phyloP scores from a whole-genome alignment of 805 yeast species.

The Geotrichum ghanense region DNA sequence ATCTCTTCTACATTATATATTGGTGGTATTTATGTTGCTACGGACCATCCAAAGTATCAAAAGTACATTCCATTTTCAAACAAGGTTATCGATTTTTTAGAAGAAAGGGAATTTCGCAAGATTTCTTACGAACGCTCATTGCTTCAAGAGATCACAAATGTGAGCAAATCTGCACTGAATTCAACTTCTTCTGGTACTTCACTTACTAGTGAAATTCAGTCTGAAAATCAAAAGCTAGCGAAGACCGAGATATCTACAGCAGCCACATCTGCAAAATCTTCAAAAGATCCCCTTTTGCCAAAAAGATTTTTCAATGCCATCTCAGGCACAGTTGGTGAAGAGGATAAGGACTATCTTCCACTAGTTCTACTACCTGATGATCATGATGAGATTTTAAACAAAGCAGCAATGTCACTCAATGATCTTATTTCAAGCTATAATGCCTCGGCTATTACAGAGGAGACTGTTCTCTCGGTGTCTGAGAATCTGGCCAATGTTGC shows the following conservation, averaged over 20 bases:
- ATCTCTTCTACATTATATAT: not conserved
- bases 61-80: constrained; percentile 13
- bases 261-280: not conserved
- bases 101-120: constrained; percentile 10
- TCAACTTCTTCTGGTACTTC: not conserved
- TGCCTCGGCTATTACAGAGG: constrained; percentile 16
- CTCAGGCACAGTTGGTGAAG: constrained; percentile 15
- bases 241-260: not conserved
- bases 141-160: not conserved
- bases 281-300: constrained; percentile 8
- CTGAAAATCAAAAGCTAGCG: not conserved
- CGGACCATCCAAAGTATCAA: constrained; percentile 5
- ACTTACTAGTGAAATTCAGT: not conserved
- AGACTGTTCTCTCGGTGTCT: constrained; percentile 13
- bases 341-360: constrained; percentile 18
- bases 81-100: constrained; percentile 12
- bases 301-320: constrained; percentile 17
- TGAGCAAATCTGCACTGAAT: not conserved
- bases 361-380: constrained; percentile 19
- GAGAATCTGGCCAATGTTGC: constrained; percentile 10
- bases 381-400: constrained; percentile 14
- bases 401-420: constrained; percentile 17
- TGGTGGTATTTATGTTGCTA: not conserved
- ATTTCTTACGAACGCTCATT: not conserved
- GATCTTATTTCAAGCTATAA: constrained; percentile 19